Evolutionary conservation across 306 rosid genomes (phyloP).

Genomic region (Pueraria montana): DNA sequence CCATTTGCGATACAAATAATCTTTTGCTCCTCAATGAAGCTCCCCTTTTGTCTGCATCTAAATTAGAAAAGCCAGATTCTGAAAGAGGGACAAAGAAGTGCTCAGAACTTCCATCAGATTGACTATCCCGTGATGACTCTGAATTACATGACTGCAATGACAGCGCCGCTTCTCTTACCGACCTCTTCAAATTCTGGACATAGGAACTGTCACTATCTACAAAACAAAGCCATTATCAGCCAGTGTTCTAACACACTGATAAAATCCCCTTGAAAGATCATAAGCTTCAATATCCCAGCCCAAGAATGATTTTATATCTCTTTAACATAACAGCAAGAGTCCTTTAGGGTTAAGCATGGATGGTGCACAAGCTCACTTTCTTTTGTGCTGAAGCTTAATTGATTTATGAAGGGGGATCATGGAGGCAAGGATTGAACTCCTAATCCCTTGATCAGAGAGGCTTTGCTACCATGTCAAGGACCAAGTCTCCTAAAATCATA

Average conservation of each 20-base stretch:
- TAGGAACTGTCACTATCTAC: constrained; percentile 59
- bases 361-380: constrained; percentile 20
- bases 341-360: neutral
- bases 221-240: constrained; percentile 45
- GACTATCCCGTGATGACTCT: constrained; percentile 72
- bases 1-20: constrained; percentile 65
- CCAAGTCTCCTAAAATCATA: constrained; percentile 29
- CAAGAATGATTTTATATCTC: constrained; percentile 19
- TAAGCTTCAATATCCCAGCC: constrained; percentile 40
- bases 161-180: constrained; percentile 95
- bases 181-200: constrained; percentile 82
- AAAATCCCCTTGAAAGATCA: constrained; percentile 42
- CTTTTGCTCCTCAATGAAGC: constrained; percentile 76
- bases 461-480: constrained; percentile 20
- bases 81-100: constrained; percentile 90
- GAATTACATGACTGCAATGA: constrained; percentile 65
- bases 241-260: constrained; percentile 32
- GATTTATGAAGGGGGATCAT: constrained; percentile 16
- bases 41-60: constrained; percentile 71
- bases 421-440: constrained; percentile 3
- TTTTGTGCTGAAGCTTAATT: constrained; percentile 27
- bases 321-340: constrained; percentile 15
- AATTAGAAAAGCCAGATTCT: constrained; percentile 74
- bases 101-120: constrained; percentile 86
- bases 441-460: constrained; percentile 21